These are phyloP conservation scores for Pleurotus giganteus DNA, from an alignment of 768 basidiomycete genomes.

Conservation along the genomic window DNA sequence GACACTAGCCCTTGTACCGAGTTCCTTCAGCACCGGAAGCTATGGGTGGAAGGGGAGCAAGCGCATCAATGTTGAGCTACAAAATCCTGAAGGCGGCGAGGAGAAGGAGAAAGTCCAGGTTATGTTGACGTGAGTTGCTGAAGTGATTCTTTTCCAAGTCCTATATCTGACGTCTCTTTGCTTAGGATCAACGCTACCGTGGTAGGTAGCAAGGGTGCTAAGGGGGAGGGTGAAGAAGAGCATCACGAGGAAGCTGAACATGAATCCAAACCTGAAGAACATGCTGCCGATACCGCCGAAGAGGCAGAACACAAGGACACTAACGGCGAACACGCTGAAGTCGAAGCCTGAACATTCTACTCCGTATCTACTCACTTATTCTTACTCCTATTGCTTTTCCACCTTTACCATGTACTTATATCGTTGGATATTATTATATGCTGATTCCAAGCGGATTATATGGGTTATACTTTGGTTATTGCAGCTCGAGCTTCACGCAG, in stretches of 20 bases:
- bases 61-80: conserved; percentile 62
- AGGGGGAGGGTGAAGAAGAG: conserved; percentile 33
- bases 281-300: conserved; percentile 20
- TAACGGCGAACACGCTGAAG: conserved; percentile 18
- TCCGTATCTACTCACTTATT: background rate
- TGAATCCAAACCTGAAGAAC: conserved; percentile 22
- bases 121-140: conserved; percentile 59
- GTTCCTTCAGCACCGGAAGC: conserved; percentile 68
- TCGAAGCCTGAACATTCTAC: background rate
- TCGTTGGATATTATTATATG: background rate
- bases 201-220: conserved; percentile 61
- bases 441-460: too few relatives aligned
- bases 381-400: background rate
- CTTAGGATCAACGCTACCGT: conserved; percentile 76
- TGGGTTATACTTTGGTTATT: too few relatives aligned
- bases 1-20: conserved; percentile 52
- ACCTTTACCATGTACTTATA: background rate
- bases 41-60: conserved; percentile 85
- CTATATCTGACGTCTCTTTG: conserved; percentile 5
- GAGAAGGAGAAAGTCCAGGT: conserved; percentile 70
- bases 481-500: too few relatives aligned
- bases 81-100: conserved; percentile 44
- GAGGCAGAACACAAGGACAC: conserved; percentile 26
- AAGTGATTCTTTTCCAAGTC: background rate
- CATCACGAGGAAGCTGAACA: conserved; percentile 26